Percentiles rank a stretch among this genome's conserved stretches.
These are phyloP conservation scores for Hylodesmum podocarpum DNA, from an alignment of 306 rosid genomes.

Conservation along the genomic window DNA sequence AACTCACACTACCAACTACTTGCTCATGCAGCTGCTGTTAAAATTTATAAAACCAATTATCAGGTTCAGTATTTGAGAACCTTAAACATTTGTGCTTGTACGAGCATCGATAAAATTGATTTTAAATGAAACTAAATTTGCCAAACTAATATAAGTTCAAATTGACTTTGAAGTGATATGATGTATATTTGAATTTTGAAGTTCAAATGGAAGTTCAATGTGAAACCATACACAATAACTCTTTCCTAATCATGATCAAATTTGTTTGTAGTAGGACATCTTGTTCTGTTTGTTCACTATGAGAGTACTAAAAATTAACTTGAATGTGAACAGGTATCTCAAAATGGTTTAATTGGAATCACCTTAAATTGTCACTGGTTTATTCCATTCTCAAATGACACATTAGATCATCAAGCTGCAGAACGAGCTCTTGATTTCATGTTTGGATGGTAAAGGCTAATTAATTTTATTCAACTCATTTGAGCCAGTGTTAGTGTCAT, in stretches of 20 bases:
- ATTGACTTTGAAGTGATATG: neutral
- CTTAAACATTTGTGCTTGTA: neutral
- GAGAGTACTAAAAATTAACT: neutral
- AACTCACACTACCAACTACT: conserved; percentile 33
- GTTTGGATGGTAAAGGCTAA: conserved; percentile 55
- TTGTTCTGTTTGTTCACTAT: neutral
- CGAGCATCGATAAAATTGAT: neutral
- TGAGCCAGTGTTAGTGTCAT: neutral
- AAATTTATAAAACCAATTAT: conserved; percentile 29
- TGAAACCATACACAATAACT: neutral
- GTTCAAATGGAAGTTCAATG: no score
- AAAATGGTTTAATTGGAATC: conserved; percentile 60
- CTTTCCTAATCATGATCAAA: neutral
- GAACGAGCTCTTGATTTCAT: conserved; percentile 50
- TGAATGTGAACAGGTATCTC: conserved; percentile 36
- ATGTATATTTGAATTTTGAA: neutral
- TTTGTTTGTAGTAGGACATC: neutral
- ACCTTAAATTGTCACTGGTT: conserved; percentile 48
- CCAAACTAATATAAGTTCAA: no score
- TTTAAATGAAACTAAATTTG: neutral
- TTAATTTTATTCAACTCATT: neutral
- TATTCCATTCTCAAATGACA: conserved; percentile 40
- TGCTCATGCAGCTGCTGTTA: conserved; percentile 42
- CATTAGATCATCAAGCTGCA: conserved; percentile 36
- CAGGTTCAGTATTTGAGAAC: conserved; percentile 13